Conservation (phyloP, 148 eudicot genomes). For the Oxyria digyna region DNA sequence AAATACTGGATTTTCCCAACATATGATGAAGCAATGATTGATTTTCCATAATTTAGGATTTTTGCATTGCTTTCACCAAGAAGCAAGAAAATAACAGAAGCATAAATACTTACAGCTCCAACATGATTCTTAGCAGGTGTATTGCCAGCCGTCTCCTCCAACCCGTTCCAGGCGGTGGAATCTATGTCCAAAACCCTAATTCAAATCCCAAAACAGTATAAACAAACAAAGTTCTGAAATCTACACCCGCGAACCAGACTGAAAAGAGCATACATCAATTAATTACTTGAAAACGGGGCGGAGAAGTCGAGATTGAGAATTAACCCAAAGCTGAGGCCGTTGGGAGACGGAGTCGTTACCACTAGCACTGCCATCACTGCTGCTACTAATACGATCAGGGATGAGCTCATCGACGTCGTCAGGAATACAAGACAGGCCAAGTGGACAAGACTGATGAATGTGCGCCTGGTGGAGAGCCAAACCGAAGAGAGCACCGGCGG, state of each 20-base stretch:
- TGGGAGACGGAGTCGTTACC: conserved; percentile 27
- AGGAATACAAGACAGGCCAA: conserved; percentile 16
- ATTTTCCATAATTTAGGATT: neutral
- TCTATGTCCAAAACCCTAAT: conserved; percentile 45
- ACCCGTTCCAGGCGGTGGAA: conserved; percentile 38
- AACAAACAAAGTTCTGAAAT: neutral
- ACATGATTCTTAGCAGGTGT: conserved; percentile 35
- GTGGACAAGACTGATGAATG: conserved; percentile 34
- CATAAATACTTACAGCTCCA: conserved; percentile 36
- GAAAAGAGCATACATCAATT: neutral
- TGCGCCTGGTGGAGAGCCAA: conserved; percentile 54
- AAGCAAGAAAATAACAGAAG: neutral
- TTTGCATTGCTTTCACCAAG: neutral
- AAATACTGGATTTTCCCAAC: neutral
- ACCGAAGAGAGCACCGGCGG: conserved; percentile 46
- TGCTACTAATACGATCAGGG: conserved; percentile 24
- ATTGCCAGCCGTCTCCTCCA: conserved; percentile 48
- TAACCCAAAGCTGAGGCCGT: conserved; percentile 39
- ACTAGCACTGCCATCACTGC: conserved; percentile 29
- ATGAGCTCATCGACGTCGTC: conserved; percentile 21
- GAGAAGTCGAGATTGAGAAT: conserved; percentile 32
- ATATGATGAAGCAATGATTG: neutral
- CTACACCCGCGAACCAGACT: neutral
- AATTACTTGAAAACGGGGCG: conserved; percentile 41
- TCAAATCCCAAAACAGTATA: neutral